Evolutionary conservation across 305 asterid species (phyloP).

Genomic region (Coffea humblotiana): DNA sequence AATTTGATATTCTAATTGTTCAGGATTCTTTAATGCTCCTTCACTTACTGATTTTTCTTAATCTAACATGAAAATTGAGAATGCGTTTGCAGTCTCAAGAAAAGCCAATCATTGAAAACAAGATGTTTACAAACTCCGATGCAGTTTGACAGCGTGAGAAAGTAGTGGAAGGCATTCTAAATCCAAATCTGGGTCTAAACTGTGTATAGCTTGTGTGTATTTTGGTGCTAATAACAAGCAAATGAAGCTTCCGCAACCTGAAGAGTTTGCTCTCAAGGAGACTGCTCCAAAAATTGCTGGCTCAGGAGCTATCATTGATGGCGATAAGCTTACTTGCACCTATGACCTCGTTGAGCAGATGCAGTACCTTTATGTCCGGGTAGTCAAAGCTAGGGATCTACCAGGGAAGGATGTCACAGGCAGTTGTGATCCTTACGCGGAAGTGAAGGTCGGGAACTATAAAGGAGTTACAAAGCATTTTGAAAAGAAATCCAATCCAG

Average conservation of each 20-base stretch:
- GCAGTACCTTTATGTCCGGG: conserved; percentile 73
- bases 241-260: conserved; percentile 46
- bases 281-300: conserved; percentile 78
- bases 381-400: conserved; percentile 66
- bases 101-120: neutral
- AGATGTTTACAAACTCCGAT: neutral
- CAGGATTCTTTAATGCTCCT: neutral
- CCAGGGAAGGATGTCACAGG: conserved; percentile 57
- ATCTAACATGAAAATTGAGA: neutral
- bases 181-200: neutral
- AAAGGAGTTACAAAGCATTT: conserved; percentile 70
- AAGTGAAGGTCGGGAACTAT: conserved; percentile 77
- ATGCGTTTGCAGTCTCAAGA: neutral
- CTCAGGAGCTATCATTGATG: conserved; percentile 60
- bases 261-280: conserved; percentile 70
- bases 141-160: neutral
- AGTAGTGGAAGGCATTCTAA: neutral
- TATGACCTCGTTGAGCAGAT: conserved; percentile 89
- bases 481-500: conserved; percentile 61
- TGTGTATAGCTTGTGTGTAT: neutral
- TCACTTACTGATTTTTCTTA: neutral
- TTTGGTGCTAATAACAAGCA: conserved; percentile 8
- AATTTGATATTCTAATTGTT: neutral
- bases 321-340: conserved; percentile 61
- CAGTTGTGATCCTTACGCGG: conserved; percentile 71